phyloP scores from a whole-genome alignment of 1,284 basidiomycete species.

The Inonotus hispidus region DNA sequence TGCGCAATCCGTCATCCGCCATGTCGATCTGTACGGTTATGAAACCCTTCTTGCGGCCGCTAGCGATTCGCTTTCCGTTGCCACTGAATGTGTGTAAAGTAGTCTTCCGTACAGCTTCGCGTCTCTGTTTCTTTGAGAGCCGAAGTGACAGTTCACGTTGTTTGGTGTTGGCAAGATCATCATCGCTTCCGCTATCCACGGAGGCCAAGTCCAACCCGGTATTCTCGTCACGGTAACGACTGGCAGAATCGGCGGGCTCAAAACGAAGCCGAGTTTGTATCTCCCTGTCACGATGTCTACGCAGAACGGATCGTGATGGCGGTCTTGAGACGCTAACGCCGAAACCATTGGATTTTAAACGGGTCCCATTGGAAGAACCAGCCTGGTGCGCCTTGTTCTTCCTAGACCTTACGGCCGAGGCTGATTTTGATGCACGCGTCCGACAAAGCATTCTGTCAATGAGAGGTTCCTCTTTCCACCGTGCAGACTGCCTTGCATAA shows the following conservation, averaged over 20 bases:
- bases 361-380: neutral
- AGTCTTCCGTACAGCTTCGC: constrained; percentile 16
- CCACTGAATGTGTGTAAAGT: constrained; percentile 30
- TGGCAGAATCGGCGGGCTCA: neutral
- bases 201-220: neutral
- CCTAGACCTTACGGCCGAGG: constrained; percentile 16
- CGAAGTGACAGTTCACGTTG: constrained; percentile 1
- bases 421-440: constrained; percentile 29
- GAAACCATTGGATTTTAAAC: constrained; percentile 16
- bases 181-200: neutral
- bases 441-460: constrained; percentile 57
- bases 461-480: constrained; percentile 36
- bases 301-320: neutral
- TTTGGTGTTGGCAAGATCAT: neutral
- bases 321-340: neutral
- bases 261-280: constrained; percentile 19
- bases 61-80: constrained; percentile 27
- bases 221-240: neutral
- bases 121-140: constrained; percentile 11
- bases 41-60: constrained; percentile 29
- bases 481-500: constrained; percentile 16
- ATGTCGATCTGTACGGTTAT: constrained; percentile 30
- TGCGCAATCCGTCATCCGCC: constrained; percentile 39
- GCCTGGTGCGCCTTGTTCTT: neutral
- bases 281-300: neutral